Evolutionary conservation across 371 early-diverging fungal species (phyloP).

Genomic region (Mortierella sp.): DNA sequence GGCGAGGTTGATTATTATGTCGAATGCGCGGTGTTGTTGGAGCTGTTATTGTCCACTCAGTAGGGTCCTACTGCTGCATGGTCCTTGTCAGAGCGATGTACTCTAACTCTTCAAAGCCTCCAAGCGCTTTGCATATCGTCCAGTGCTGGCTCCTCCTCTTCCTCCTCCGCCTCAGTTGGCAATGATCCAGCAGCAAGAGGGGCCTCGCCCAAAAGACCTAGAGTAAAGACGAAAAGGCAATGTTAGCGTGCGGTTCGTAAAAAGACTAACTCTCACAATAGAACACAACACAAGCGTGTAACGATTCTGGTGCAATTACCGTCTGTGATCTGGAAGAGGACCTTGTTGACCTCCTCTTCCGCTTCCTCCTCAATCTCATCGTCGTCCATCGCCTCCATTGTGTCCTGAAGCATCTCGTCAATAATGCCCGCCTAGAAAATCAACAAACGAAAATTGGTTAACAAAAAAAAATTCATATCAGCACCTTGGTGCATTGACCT

Average conservation of each 20-base stretch:
- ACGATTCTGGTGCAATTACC: constrained; percentile 63
- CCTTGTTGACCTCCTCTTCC: constrained; percentile 93
- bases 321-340: constrained; percentile 90
- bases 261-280: not conserved
- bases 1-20: not conserved
- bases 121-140: constrained; percentile 90
- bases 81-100: not conserved
- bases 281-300: not conserved
- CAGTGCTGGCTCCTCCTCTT: constrained; percentile 81
- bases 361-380: constrained; percentile 96
- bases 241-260: not conserved
- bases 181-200: constrained; percentile 59
- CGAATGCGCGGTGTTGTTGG: not conserved
- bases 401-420: constrained; percentile 95
- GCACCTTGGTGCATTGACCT: not conserved
- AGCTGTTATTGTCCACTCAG: not conserved
- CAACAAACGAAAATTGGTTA: not conserved
- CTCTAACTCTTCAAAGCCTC: constrained; percentile 73
- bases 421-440: constrained; percentile 88
- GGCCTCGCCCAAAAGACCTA: constrained; percentile 82
- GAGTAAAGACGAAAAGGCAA: not conserved
- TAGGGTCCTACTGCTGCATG: not conserved
- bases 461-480: not conserved
- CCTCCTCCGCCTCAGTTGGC: constrained; percentile 61
- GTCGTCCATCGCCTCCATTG: constrained; percentile 90